Base-by-base conservation (phyloP, 148 eudicot species). In the Linanthus parryae region DNA sequence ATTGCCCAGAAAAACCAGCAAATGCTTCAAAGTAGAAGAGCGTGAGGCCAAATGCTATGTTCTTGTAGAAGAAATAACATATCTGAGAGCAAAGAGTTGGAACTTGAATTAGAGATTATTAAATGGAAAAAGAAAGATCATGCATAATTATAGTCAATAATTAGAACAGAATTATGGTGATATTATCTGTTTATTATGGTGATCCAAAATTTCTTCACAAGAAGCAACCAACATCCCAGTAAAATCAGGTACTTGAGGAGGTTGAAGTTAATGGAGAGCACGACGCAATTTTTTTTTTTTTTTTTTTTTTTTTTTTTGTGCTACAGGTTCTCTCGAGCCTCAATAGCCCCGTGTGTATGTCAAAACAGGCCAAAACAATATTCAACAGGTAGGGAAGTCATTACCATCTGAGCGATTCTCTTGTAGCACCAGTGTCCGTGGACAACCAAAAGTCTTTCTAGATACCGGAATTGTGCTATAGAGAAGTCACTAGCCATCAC, bases 361-460 rank as follows among this genome's bases (percentile, higher is more conserved):
- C n/a, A n/a, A n/a, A n/a, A n/a, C n/a, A n/a, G n/a, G n/a, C n/a
- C n/a, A n/a, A n/a, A n/a, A n/a, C n/a, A n/a, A n/a, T n/a, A n/a
- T 62, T 54, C 15, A 5, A 0, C 29, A 36, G 16, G n/a, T n/a
- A n/a, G n/a, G n/a, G n/a, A n/a, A n/a, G n/a, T n/a, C 23, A 57
- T 67, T 79, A 82, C 89, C 89, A 80, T 80, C 64, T 77, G 83
- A 61, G 92, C 81, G 24, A 80, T 84, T 77, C 92, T 69, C 71
- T 84, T 84, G 52, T 84, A 84, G 63, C 92, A 84, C 92, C 92
- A 84, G 55, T 84, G 92, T 13, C 92, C 92, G 63, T 84, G 92
- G 48, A 84, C 83, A 53, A 84, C 81, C 67, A 84, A 48, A 62
- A 84, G 81, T 57, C 81, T 77, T 65, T 84, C 92, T 56, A 84